These are phyloP conservation scores for Scheffersomyces titani DNA, from an alignment of 1,139 yeast species.

Conservation along the genomic window DNA sequence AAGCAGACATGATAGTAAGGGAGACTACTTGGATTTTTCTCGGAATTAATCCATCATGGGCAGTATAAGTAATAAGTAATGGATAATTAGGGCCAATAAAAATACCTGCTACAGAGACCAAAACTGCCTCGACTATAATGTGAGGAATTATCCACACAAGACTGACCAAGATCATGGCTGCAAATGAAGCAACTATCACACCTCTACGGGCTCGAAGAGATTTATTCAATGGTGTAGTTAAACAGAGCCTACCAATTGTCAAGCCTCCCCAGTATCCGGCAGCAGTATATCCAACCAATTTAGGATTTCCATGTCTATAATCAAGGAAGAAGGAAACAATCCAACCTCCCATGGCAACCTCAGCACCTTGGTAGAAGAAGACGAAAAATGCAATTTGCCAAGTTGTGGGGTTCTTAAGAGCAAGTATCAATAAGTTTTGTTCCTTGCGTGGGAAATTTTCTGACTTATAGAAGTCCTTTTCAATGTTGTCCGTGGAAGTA, in stretches of 20 bases:
- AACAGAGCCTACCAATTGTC: slow-evolving; percentile 56
- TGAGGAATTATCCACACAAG: slow-evolving; percentile 50
- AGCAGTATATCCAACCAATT: slow-evolving; percentile 58
- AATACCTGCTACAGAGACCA: slow-evolving; percentile 49
- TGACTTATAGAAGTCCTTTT: neutral
- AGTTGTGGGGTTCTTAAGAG: slow-evolving; percentile 44
- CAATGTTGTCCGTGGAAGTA: neutral
- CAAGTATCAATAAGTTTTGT: slow-evolving; percentile 17
- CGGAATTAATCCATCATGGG: slow-evolving; percentile 43
- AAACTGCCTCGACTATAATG: slow-evolving; percentile 42
- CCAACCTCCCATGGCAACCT: slow-evolving; percentile 75
- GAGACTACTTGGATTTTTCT: slow-evolving; percentile 54
- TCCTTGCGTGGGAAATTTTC: neutral
- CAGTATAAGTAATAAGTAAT: slow-evolving; percentile 46
- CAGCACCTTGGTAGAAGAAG: slow-evolving; percentile 66
- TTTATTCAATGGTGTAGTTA: slow-evolving; percentile 43
- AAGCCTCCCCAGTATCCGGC: slow-evolving; percentile 75
- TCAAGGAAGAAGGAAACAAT: slow-evolving; percentile 61
- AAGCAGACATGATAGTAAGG: slow-evolving; percentile 55
- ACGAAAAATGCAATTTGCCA: slow-evolving; percentile 58
- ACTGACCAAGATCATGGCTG: slow-evolving; percentile 35
- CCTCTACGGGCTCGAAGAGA: slow-evolving; percentile 48
- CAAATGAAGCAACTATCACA: slow-evolving; percentile 32
- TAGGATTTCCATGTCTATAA: slow-evolving; percentile 48
- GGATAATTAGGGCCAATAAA: slow-evolving; percentile 58